Percentiles rank a stretch among this genome's conserved stretches.
Conservation (phyloP, 1,139 yeast species). For the Geotrichum fermentans region DNA sequence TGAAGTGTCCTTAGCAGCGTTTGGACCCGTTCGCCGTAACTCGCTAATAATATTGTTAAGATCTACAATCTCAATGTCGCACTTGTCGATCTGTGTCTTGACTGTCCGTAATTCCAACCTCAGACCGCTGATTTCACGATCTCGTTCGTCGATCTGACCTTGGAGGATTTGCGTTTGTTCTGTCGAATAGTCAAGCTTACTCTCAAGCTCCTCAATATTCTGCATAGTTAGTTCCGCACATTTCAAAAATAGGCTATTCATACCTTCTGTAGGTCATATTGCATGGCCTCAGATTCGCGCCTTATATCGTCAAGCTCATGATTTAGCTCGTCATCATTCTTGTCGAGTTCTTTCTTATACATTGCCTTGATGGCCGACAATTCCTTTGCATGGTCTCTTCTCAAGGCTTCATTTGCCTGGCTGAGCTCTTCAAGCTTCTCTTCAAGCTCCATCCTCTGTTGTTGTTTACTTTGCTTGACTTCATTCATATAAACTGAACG, state of each 20-base stretch:
- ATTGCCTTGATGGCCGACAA: neutral
- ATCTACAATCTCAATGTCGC: conserved; percentile 14
- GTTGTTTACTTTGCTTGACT: neutral
- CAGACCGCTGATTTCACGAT: conserved; percentile 13
- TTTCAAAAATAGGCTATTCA: neutral
- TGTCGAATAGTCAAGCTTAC: neutral
- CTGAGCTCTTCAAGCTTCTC: neutral
- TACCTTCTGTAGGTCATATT: neutral
- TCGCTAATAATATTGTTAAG: conserved; percentile 12
- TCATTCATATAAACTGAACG: neutral
- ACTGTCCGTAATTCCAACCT: conserved; percentile 13
- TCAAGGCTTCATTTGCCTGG: neutral
- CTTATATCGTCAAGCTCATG: neutral
- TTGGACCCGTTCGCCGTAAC: neutral
- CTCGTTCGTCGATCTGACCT: conserved; percentile 25
- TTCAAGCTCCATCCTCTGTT: conserved; percentile 3
- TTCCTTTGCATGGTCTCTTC: neutral
- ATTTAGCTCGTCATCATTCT: neutral
- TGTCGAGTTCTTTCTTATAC: neutral
- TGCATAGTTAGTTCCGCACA: neutral
- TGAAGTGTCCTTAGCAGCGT: neutral
- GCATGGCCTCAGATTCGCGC: neutral
- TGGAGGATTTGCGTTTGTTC: conserved; percentile 18
- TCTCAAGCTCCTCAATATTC: conserved; percentile 2
- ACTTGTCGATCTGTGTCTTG: conserved; percentile 12